Percentiles rank a stretch among this genome's conserved stretches.
These are phyloP conservation scores for Amanita subjunquillea DNA, from an alignment of 768 basidiomycete species.

Conservation along the genomic window DNA sequence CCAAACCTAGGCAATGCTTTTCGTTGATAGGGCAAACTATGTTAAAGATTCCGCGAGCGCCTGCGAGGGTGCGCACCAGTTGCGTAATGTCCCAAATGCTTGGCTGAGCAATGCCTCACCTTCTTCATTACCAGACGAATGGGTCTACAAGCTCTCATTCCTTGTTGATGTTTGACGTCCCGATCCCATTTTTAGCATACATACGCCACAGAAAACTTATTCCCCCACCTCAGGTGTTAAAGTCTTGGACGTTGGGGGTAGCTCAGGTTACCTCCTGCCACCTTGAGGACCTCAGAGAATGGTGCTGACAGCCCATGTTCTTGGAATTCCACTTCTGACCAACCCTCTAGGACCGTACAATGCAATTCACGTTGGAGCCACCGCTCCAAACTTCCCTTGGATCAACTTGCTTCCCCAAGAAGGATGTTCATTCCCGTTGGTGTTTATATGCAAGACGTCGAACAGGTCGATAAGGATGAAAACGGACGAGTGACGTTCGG, in stretches of 20 bases:
- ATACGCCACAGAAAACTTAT: constrained; percentile 70
- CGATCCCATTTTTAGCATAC: constrained; percentile 50
- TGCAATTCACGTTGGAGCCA: constrained; percentile 92
- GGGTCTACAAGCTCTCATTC: constrained; percentile 24
- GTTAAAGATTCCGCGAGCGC: constrained; percentile 40
- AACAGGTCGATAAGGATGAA: constrained; percentile 71
- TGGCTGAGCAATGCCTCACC: background rate
- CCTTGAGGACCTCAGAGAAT: constrained; percentile 47
- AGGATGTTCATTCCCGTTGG: constrained; percentile 94
- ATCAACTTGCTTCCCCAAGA: constrained; percentile 68
- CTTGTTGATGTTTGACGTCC: background rate
- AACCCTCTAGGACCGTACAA: constrained; percentile 50
- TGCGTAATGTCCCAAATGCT: constrained; percentile 12
- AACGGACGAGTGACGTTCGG: constrained; percentile 46
- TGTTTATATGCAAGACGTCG: constrained; percentile 43
- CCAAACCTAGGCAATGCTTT: constrained; percentile 50
- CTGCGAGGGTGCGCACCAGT: constrained; percentile 77
- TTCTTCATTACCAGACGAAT: constrained; percentile 40
- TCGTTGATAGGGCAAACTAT: constrained; percentile 63
- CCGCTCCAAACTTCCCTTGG: constrained; percentile 71
- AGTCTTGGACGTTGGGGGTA: constrained; percentile 86
- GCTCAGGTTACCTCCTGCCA: constrained; percentile 79
- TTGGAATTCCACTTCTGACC: background rate
- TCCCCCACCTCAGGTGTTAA: constrained; percentile 61
- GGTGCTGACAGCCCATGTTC: constrained; percentile 11